Percentiles rank a stretch among this genome's conserved stretches.
Evolutionary conservation across 768 basidiomycete genomes (phyloP).

Genomic region (Phanerochaete sordida): DNA sequence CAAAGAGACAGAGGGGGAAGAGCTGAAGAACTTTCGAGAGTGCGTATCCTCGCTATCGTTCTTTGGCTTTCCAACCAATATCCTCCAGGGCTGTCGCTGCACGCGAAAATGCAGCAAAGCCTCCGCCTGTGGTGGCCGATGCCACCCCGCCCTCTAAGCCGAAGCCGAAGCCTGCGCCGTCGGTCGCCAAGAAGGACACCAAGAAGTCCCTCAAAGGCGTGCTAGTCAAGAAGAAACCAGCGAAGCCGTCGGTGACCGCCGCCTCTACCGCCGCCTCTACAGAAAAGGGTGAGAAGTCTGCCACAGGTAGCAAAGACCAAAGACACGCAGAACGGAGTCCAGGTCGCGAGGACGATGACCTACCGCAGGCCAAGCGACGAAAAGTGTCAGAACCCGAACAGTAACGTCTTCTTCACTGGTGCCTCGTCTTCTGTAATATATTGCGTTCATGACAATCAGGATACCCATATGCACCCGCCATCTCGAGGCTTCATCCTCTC

Average conservation of each 20-base stretch:
- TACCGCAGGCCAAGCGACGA: constrained; percentile 55
- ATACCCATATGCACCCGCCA: not conserved
- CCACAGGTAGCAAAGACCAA: not conserved
- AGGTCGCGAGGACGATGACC: constrained; percentile 20
- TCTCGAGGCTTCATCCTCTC: constrained; percentile 12
- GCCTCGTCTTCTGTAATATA: not conserved
- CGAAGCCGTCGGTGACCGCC: constrained; percentile 32
- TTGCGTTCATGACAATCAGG: not conserved
- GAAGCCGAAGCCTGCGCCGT: constrained; percentile 25
- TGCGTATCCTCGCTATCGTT: constrained; percentile 28
- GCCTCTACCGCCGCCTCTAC: not conserved
- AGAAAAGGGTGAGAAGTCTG: not conserved
- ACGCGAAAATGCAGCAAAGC: constrained; percentile 43
- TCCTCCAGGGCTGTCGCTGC: constrained; percentile 63
- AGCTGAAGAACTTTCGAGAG: constrained; percentile 78
- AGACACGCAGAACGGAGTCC: constrained; percentile 19
- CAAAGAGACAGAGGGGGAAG: constrained; percentile 72
- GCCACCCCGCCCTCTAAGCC: constrained; percentile 20
- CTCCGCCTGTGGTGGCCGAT: constrained; percentile 31
- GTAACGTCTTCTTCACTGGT: not conserved
- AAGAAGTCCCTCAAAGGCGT: constrained; percentile 77
- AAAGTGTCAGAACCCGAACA: constrained; percentile 38
- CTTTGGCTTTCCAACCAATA: not conserved
- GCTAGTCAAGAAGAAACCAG: constrained; percentile 67
- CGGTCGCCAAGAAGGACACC: constrained; percentile 50